Conservation (phyloP, 495 filamentous ascomycete genomes). For the Hyaloscypha hepaticicola region DNA sequence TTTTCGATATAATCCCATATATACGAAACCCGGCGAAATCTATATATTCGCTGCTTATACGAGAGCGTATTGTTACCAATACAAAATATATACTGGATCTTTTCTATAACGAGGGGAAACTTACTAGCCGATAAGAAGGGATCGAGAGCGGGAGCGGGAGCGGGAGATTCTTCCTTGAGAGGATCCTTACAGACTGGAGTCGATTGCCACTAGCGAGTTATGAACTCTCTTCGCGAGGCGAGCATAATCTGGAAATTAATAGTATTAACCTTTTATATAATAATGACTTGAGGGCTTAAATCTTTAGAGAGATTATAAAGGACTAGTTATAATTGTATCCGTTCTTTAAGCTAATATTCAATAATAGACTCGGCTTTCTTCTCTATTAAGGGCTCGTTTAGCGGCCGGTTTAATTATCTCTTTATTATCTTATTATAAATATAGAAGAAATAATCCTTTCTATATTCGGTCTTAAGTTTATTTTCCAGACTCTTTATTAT, state of each 20-base stretch:
- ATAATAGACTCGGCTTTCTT: not conserved
- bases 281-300: too few relatives aligned
- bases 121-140: not conserved
- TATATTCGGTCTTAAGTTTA: slow-evolving; percentile 17
- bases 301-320: too few relatives aligned
- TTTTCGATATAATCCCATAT: slow-evolving; percentile 19
- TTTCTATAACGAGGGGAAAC: slow-evolving; percentile 7
- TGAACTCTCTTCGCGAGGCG: too few relatives aligned
- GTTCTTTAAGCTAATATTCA: too few relatives aligned
- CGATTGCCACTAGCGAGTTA: too few relatives aligned
- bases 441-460: slow-evolving; percentile 27
- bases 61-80: slow-evolving; percentile 16
- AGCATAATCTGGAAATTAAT: too few relatives aligned
- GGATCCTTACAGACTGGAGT: too few relatives aligned
- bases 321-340: too few relatives aligned
- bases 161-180: too few relatives aligned
- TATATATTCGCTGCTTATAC: slow-evolving; percentile 20
- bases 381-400: not conserved
- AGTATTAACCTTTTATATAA: too few relatives aligned
- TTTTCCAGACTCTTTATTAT: too few relatives aligned
- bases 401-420: slow-evolving; percentile 19
- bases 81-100: slow-evolving; percentile 22
- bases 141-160: too few relatives aligned
- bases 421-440: slow-evolving; percentile 30
- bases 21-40: slow-evolving; percentile 12